A percentile compares a stretch with the other conserved stretches of the same genome.
phyloP scores from a whole-genome alignment of 73 alveolate species.

The Durusdinium trenchii region DNA sequence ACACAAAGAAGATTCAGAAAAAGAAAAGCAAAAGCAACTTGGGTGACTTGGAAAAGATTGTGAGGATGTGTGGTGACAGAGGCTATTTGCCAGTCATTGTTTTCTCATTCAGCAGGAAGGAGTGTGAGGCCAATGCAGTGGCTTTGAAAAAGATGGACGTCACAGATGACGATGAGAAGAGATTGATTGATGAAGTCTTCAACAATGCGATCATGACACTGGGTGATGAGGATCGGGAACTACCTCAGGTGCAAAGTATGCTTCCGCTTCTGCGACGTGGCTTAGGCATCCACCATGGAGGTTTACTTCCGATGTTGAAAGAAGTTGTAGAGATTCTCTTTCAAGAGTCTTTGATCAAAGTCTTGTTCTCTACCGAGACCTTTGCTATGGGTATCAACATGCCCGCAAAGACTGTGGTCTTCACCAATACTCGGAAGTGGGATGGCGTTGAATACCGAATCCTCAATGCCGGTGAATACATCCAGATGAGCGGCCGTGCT shows the following conservation, averaged over 20 bases:
- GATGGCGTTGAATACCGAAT: slow-evolving; percentile 99
- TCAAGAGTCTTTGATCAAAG: slow-evolving; percentile 96
- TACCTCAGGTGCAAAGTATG: slow-evolving; percentile 98
- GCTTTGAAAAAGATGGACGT: slow-evolving; percentile 98
- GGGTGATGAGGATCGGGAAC: slow-evolving; percentile 99
- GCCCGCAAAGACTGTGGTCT: slow-evolving; percentile 99
- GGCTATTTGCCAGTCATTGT: slow-evolving; percentile 89
- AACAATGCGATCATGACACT: slow-evolving; percentile 99
- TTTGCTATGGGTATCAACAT: slow-evolving; percentile 99
- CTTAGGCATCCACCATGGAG: slow-evolving; percentile 99
- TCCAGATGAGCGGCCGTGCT: slow-evolving; percentile 99
- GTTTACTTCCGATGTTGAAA: slow-evolving; percentile 99
- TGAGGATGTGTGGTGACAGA: slow-evolving; percentile 79
- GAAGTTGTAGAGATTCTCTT: slow-evolving; percentile 98
- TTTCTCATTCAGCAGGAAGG: slow-evolving; percentile 99
- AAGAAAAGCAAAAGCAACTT: slow-evolving; percentile 60
- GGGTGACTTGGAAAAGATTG: slow-evolving; percentile 84
- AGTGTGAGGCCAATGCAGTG: slow-evolving; percentile 99
- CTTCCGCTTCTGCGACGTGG: slow-evolving; percentile 99
- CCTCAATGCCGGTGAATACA: slow-evolving; percentile 99
- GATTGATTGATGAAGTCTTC: slow-evolving; percentile 98
- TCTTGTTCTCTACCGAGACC: slow-evolving; percentile 99
- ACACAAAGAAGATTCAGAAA: slow-evolving; percentile 10
- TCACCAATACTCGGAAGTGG: slow-evolving; percentile 98
- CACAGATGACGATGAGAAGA: slow-evolving; percentile 98